These are phyloP conservation scores for Rhodotorula sp. DNA, from an alignment of 1,284 basidiomycete species.

Conservation along the genomic window DNA sequence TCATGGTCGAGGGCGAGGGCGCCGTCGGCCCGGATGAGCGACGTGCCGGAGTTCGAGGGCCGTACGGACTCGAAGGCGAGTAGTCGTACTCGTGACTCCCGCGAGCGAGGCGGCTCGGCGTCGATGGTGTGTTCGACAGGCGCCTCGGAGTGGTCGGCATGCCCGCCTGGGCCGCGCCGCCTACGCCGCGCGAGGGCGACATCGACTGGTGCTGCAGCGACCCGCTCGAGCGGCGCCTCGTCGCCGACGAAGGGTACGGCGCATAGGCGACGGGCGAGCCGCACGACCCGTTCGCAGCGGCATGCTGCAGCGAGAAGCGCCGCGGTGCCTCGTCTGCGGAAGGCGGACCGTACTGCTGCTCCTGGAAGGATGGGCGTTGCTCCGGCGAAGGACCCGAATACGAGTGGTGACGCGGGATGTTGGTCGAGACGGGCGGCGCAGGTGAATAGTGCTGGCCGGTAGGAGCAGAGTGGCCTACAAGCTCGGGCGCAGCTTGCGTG, in stretches of 20 bases:
- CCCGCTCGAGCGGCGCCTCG: neutral
- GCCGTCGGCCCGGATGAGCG: no score
- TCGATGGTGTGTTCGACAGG: neutral
- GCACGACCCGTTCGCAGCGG: neutral
- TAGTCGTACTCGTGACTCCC: neutral
- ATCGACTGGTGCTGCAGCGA: no score
- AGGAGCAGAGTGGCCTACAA: neutral
- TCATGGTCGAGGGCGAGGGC: no score
- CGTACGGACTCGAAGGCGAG: neutral
- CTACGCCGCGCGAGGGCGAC: neutral
- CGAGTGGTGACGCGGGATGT: neutral
- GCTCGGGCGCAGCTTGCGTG: slow-evolving; percentile 3
- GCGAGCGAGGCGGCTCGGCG: neutral
- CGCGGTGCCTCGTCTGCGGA: neutral
- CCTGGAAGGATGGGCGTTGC: neutral
- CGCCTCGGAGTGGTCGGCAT: neutral
- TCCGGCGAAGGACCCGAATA: neutral
- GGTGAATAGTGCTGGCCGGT: neutral
- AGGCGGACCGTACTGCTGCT: neutral
- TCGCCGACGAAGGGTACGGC: neutral
- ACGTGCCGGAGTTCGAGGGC: neutral
- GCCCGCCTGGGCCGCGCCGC: neutral
- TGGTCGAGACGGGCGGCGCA: neutral
- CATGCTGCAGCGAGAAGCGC: neutral
- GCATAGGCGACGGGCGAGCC: neutral